Conservation (phyloP, 1,284 basidiomycete species). For the Cutaneotrichosporon sp. region DNA sequence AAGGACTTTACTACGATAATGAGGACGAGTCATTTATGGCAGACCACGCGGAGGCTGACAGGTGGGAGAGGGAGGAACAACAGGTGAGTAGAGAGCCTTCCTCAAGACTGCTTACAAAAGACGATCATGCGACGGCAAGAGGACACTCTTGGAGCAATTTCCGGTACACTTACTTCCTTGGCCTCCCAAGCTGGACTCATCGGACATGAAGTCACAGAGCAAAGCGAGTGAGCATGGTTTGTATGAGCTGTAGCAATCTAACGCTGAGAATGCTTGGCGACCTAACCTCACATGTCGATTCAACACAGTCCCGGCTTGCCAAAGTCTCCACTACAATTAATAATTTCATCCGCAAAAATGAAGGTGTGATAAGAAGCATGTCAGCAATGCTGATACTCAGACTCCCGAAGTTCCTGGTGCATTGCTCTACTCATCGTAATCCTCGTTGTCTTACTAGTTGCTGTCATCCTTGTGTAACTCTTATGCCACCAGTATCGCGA, state of each 20-base stretch:
- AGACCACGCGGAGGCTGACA: constrained; percentile 55
- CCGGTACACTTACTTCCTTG: constrained; percentile 71
- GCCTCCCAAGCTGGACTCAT: constrained; percentile 84
- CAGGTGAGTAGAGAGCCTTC: constrained; percentile 52
- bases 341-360: constrained; percentile 73
- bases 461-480: constrained; percentile 52
- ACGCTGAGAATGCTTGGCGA: constrained; percentile 69
- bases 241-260: not conserved
- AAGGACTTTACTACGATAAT: constrained; percentile 1
- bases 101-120: constrained; percentile 46
- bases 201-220: constrained; percentile 79
- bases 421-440: constrained; percentile 57
- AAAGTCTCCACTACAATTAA: constrained; percentile 68
- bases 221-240: constrained; percentile 64
- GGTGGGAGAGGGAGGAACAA: constrained; percentile 76
- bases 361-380: constrained; percentile 54
- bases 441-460: constrained; percentile 53
- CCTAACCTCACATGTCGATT: constrained; percentile 67
- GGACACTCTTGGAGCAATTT: constrained; percentile 72
- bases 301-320: constrained; percentile 63
- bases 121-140: constrained; percentile 82
- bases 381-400: constrained; percentile 40
- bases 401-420: constrained; percentile 67
- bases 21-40: constrained; percentile 50
- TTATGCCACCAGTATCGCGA: constrained; percentile 52